A percentile compares a stretch with the other conserved stretches of the same genome.
Conservation (phyloP, 352 stramenopile species). For the Globisporangium uncinulatum region DNA sequence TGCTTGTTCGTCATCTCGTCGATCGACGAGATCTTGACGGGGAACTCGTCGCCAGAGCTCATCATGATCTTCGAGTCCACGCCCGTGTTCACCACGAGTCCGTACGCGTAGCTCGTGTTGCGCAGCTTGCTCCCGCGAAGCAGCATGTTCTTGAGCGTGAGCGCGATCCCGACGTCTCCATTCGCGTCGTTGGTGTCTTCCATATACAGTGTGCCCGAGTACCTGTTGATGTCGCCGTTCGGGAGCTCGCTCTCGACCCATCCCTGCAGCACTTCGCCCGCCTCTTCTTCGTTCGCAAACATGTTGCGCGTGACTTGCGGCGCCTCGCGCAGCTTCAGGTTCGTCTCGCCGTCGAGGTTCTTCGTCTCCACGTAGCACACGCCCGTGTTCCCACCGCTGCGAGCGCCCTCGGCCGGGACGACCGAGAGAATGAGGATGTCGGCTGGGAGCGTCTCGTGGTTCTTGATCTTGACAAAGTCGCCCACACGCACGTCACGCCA, state of each 20-base stretch:
- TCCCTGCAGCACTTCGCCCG: constrained; percentile 53
- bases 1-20: constrained; percentile 86
- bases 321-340: constrained; percentile 80
- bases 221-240: constrained; percentile 78
- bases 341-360: constrained; percentile 84
- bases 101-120: constrained; percentile 87
- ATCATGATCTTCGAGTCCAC: constrained; percentile 92
- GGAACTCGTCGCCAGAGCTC: constrained; percentile 80
- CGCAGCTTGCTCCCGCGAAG: constrained; percentile 86
- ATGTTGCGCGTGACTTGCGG: constrained; percentile 46
- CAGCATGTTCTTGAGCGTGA: constrained; percentile 87
- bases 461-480: constrained; percentile 78
- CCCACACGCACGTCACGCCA: constrained; percentile 81
- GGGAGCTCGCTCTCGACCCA: constrained; percentile 78
- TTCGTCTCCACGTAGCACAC: constrained; percentile 89
- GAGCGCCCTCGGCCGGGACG: constrained; percentile 49
- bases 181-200: constrained; percentile 43
- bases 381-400: constrained; percentile 56
- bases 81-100: constrained; percentile 91
- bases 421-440: constrained; percentile 81
- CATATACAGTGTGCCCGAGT: constrained; percentile 66
- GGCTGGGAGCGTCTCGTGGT: constrained; percentile 76
- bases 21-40: constrained; percentile 80
- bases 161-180: constrained; percentile 40
- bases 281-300: constrained; percentile 64